Evolutionary conservation across 805 yeast genomes (phyloP).

Genomic region (Candida suzukii): DNA sequence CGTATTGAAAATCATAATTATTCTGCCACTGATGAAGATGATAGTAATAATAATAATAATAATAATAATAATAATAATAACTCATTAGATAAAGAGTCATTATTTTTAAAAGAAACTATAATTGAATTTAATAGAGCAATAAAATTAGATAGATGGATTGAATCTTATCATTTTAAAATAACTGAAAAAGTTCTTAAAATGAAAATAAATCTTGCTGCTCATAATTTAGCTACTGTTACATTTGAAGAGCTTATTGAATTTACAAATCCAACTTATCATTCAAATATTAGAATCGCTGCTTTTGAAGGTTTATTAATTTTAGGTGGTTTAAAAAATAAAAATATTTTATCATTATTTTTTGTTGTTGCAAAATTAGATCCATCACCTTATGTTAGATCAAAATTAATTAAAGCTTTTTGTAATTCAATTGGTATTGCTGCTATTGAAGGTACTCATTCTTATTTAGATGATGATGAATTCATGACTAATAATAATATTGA

Average conservation of each 20-base stretch:
- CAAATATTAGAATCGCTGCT: conserved; percentile 58
- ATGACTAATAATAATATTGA: conserved; percentile 5
- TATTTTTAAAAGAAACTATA: conserved; percentile 40
- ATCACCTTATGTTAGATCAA: conserved; percentile 43
- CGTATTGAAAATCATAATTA: conserved; percentile 16
- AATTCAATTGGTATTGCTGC: conserved; percentile 62
- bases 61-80: not conserved
- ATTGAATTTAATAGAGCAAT: conserved; percentile 68
- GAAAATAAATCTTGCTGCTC: conserved; percentile 50
- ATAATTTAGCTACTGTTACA: conserved; percentile 44
- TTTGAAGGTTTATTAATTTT: conserved; percentile 60
- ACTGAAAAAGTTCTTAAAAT: conserved; percentile 51
- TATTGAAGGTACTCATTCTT: conserved; percentile 49
- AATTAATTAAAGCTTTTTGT: conserved; percentile 40
- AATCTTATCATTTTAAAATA: conserved; percentile 56
- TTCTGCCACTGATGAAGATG: conserved; percentile 8
- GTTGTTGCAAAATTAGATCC: conserved; percentile 48
- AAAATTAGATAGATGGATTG: conserved; percentile 81
- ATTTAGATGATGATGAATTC: conserved; percentile 62
- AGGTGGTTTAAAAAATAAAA: conserved; percentile 70
- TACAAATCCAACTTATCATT: conserved; percentile 38
- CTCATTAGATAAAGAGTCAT: conserved; percentile 12
- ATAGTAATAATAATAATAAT: not conserved
- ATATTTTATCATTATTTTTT: conserved; percentile 56
- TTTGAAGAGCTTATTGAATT: conserved; percentile 49